Conservation (phyloP, 1,284 basidiomycete genomes). For the Rhodotorula mucilaginosa region DNA sequence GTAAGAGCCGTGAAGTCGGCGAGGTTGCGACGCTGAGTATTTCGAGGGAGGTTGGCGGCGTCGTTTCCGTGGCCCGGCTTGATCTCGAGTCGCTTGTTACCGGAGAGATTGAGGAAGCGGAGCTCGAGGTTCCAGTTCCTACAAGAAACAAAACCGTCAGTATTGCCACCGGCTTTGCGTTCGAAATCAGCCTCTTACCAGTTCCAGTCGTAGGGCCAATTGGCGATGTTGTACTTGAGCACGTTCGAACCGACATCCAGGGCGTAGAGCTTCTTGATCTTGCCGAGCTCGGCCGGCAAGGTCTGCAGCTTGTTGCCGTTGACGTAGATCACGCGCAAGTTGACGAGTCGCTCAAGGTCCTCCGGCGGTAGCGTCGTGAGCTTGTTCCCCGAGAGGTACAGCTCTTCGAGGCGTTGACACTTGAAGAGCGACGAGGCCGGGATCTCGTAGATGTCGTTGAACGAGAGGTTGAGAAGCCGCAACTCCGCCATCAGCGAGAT, state of each 20-base stretch:
- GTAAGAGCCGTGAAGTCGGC: constrained; percentile 83
- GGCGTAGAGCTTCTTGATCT: constrained; percentile 72
- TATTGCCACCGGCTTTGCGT: too few relatives aligned
- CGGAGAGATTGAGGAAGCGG: constrained; percentile 83
- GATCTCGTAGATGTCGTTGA: constrained; percentile 92
- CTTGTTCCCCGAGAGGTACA: constrained; percentile 93
- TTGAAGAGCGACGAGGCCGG: constrained; percentile 65
- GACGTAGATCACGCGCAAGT: constrained; percentile 73
- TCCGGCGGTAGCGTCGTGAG: constrained; percentile 86
- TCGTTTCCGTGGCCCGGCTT: constrained; percentile 58
- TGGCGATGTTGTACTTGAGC: constrained; percentile 97
- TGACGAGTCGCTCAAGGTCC: constrained; percentile 68
- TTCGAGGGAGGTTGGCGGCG: constrained; percentile 44
- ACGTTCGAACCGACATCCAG: constrained; percentile 93
- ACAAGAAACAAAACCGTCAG: neutral
- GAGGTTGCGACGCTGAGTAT: constrained; percentile 55
- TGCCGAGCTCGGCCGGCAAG: constrained; percentile 83
- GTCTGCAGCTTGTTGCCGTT: constrained; percentile 95
- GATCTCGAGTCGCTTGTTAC: constrained; percentile 84
- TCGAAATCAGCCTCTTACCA: constrained; percentile 59
- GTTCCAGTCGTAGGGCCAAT: constrained; percentile 99
- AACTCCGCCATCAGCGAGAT: constrained; percentile 74
- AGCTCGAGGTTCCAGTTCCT: constrained; percentile 97
- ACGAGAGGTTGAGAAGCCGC: constrained; percentile 83
- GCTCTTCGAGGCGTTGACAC: constrained; percentile 67